Evolutionary conservation across 2,329 filamentous ascomycete species (phyloP).

Genomic region (Nemania sp.): DNA sequence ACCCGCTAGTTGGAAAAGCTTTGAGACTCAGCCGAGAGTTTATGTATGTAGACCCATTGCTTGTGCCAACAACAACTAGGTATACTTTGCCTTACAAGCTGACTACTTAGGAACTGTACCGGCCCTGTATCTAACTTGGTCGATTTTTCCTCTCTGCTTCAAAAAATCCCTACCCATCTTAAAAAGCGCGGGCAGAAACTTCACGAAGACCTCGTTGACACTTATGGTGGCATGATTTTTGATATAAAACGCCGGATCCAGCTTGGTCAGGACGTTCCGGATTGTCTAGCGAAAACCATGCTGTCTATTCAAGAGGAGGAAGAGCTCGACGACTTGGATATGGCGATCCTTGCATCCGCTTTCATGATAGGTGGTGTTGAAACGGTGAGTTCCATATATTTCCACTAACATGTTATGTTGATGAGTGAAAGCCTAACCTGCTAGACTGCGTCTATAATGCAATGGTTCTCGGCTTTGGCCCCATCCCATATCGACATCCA

Average conservation of each 20-base stretch:
- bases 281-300: constrained; percentile 26
- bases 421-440: not conserved
- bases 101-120: constrained; percentile 26
- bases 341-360: constrained; percentile 29
- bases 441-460: constrained; percentile 21
- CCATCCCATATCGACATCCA: constrained; percentile 20
- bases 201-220: constrained; percentile 23
- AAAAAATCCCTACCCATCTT: constrained; percentile 9
- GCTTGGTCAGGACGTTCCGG: constrained; percentile 13
- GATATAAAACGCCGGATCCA: constrained; percentile 21
- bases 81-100: not conserved
- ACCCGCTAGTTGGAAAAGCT: constrained; percentile 24
- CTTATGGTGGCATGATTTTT: constrained; percentile 33
- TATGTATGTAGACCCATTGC: constrained; percentile 18
- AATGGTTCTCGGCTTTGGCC: constrained; percentile 26
- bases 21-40: constrained; percentile 31
- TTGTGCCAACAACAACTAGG: not conserved
- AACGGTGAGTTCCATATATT: constrained; percentile 38
- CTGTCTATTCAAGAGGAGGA: constrained; percentile 20
- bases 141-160: constrained; percentile 32
- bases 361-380: constrained; percentile 37
- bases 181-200: constrained; percentile 17
- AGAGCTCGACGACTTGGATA: constrained; percentile 28
- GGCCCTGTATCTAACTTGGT: constrained; percentile 33
- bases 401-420: not conserved